Evolutionary conservation across 116 monocot genomes (phyloP).

Genomic region (Iris pallida): DNA sequence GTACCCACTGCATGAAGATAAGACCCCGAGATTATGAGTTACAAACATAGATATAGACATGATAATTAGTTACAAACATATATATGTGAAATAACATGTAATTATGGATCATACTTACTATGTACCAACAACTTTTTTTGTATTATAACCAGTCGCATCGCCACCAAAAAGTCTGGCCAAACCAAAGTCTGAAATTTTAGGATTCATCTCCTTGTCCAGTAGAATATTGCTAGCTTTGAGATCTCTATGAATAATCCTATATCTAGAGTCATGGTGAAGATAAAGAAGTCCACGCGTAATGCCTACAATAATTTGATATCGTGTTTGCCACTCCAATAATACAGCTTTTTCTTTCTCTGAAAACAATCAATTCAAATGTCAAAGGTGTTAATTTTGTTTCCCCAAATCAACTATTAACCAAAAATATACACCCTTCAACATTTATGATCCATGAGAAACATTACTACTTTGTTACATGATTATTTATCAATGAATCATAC

Average conservation of each 20-base stretch:
- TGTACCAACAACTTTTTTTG: slow-evolving; percentile 42
- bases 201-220: slow-evolving; percentile 38
- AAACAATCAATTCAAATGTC: not conserved
- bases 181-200: slow-evolving; percentile 50
- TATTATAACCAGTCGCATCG: slow-evolving; percentile 26
- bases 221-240: slow-evolving; percentile 45
- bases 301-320: slow-evolving; percentile 36
- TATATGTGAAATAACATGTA: not conserved
- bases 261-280: slow-evolving; percentile 44
- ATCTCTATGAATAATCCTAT: slow-evolving; percentile 43
- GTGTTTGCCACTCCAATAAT: slow-evolving; percentile 23
- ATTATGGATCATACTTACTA: slow-evolving; percentile 24
- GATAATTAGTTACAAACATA: not conserved
- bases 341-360: slow-evolving; percentile 27
- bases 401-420: too few species aligned
- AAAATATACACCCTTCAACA: too few species aligned
- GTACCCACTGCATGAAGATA: slow-evolving; percentile 18
- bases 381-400: too few species aligned
- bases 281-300: slow-evolving; percentile 41
- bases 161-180: slow-evolving; percentile 46
- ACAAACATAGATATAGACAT: not conserved
- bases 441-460: too few species aligned
- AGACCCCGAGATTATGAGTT: not conserved
- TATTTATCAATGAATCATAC: too few species aligned
- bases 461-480: too few species aligned